Percentiles rank a stretch among this genome's conserved stretches.
These are phyloP conservation scores for Hypoxylon sp. DNA, from an alignment of 2,329 filamentous ascomycete genomes.

Conservation along the genomic window DNA sequence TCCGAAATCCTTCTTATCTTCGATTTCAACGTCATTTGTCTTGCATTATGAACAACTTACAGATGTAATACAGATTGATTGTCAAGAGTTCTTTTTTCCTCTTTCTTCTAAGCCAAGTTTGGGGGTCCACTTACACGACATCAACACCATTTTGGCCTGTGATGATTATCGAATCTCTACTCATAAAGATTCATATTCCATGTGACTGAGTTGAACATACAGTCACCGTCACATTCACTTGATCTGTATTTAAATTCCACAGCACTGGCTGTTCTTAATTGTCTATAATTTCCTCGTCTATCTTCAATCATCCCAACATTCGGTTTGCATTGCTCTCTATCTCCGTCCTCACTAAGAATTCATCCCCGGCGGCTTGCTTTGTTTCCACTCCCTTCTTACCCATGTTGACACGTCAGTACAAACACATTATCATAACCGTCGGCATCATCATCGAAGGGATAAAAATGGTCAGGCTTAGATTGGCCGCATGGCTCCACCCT, in stretches of 20 bases:
- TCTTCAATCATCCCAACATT: slow-evolving; percentile 11
- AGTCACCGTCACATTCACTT: slow-evolving; percentile 7
- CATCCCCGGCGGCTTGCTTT: slow-evolving; percentile 30
- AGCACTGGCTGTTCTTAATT: slow-evolving; percentile 23
- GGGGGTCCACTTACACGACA: slow-evolving; percentile 28
- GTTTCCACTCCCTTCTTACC: slow-evolving; percentile 1
- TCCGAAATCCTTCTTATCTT: slow-evolving; percentile 10
- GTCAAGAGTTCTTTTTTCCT: slow-evolving; percentile 10
- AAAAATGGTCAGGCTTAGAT: slow-evolving; percentile 42
- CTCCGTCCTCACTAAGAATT: slow-evolving; percentile 3
- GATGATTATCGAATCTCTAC: slow-evolving; percentile 30
- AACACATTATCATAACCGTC: slow-evolving; percentile 20
- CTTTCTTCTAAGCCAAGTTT: slow-evolving; percentile 17
- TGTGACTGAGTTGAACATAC: slow-evolving; percentile 13
- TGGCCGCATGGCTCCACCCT: slow-evolving; percentile 42
- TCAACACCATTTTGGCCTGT: slow-evolving; percentile 25
- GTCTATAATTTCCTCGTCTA: slow-evolving; percentile 27
- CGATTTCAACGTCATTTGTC: slow-evolving; percentile 9
- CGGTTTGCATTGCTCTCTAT: slow-evolving; percentile 6
- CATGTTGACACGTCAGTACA: slow-evolving; percentile 2
- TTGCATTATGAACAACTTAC: slow-evolving; percentile 17
- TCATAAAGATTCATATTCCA: slow-evolving; percentile 19
- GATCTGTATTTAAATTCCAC: slow-evolving; percentile 12
- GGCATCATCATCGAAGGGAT: slow-evolving; percentile 3
- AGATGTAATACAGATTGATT: slow-evolving; percentile 38